A percentile compares a stretch with the other conserved stretches of the same genome.
These are phyloP conservation scores for Cardamine resedifolia DNA, from an alignment of 345 rosid genomes.

Conservation along the genomic window DNA sequence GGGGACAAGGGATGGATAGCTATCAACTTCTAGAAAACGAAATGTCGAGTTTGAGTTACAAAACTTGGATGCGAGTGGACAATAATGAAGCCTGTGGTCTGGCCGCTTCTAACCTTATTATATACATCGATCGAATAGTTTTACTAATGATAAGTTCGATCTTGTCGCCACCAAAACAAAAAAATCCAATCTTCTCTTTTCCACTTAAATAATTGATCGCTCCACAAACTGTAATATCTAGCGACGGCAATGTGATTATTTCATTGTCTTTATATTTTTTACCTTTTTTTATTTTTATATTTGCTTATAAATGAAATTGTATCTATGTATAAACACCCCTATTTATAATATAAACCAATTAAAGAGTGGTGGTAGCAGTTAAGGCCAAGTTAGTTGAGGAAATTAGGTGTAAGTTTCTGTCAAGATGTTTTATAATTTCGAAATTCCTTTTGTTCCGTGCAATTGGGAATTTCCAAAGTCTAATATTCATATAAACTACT, in stretches of 20 bases:
- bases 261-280: not conserved
- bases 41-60: slow-evolving; percentile 25
- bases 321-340: not conserved
- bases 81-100: slow-evolving; percentile 8
- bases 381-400: slow-evolving; percentile 22
- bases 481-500: too few relatives aligned
- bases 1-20: slow-evolving; percentile 28
- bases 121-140: slow-evolving; percentile 16
- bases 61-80: slow-evolving; percentile 29
- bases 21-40: slow-evolving; percentile 31
- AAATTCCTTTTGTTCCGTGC: not conserved
- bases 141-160: slow-evolving; percentile 21
- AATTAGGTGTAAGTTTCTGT: slow-evolving; percentile 30
- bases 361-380: slow-evolving; percentile 17
- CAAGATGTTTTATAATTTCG: not conserved
- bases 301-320: not conserved
- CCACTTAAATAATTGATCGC: not conserved
- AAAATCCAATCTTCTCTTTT: not conserved
- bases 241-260: not conserved
- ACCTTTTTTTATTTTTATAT: not conserved
- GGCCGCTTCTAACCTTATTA: slow-evolving; percentile 4
- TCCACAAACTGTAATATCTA: not conserved
- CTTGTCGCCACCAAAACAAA: slow-evolving; percentile 19
- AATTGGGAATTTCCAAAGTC: too few relatives aligned
- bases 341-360: not conserved